Percentiles rank a stretch among this genome's conserved stretches.
These are phyloP conservation scores for Gaultheria prostrata DNA, from an alignment of 148 eudicot genomes.

Conservation along the genomic window DNA sequence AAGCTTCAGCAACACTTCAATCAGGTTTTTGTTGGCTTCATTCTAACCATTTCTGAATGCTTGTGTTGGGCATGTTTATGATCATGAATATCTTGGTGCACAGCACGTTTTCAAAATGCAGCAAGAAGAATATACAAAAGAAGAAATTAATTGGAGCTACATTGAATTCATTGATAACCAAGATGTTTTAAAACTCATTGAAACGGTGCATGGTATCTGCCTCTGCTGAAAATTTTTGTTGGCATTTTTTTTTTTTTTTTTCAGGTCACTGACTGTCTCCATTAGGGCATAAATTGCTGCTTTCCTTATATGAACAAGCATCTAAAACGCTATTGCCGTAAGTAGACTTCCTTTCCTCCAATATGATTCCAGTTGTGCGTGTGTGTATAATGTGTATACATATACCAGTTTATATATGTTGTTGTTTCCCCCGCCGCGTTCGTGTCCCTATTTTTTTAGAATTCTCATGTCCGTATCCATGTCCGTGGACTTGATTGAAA, in stretches of 20 bases:
- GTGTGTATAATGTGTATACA: too few species aligned
- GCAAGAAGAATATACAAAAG: conserved; percentile 98
- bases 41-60: conserved; percentile 5
- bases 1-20: conserved; percentile 99
- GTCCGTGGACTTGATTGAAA: too few species aligned
- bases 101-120: conserved; percentile 99
- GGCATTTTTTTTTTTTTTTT: not conserved
- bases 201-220: conserved; percentile 64
- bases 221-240: not conserved
- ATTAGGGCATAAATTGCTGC: not conserved
- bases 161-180: conserved; percentile 96
- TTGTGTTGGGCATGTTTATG: conserved; percentile 11
- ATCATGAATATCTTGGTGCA: conserved; percentile 16
- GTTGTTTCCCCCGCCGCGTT: too few species aligned
- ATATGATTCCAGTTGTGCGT: not conserved
- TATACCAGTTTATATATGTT: too few species aligned
- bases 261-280: not conserved
- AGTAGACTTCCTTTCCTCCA: not conserved
- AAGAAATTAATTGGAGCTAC: conserved; percentile 98
- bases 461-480: too few species aligned
- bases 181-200: conserved; percentile 90
- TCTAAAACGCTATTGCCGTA: not conserved
- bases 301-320: not conserved
- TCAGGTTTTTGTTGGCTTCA: conserved; percentile 52
- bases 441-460: too few species aligned